phyloP scores from a whole-genome alignment of 1,284 basidiomycete species.

The Ganoderma sinense region DNA sequence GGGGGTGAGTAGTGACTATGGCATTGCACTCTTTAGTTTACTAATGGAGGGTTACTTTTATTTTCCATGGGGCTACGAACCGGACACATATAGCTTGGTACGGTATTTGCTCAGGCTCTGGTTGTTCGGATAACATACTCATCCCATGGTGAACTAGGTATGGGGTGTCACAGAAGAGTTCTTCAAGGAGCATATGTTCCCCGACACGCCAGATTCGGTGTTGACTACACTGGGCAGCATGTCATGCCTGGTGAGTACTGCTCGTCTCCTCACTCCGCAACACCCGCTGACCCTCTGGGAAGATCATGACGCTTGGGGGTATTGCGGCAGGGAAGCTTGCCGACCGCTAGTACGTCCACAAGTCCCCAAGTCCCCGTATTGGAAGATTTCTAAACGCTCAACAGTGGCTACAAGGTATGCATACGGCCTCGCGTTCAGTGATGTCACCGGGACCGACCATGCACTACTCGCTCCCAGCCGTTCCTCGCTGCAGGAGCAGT shows the following conservation, averaged over 20 bases:
- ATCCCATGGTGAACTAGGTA: constrained; percentile 21
- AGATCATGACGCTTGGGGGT: constrained; percentile 36
- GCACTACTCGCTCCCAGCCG: constrained; percentile 20
- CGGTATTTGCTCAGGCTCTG: background rate
- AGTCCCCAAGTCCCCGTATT: background rate
- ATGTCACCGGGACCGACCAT: background rate
- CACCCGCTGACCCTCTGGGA: background rate
- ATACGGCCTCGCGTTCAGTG: background rate
- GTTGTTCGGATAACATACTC: no score
- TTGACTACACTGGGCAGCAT: constrained; percentile 35
- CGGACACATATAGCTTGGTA: constrained; percentile 18
- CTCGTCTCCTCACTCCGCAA: no score
- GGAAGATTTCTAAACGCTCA: background rate
- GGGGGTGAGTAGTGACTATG: constrained; percentile 37
- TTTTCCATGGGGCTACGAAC: background rate
- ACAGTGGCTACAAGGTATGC: constrained; percentile 32
- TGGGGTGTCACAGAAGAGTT: constrained; percentile 39
- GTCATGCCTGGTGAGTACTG: constrained; percentile 32
- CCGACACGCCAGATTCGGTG: constrained; percentile 29
- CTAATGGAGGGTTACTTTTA: background rate
- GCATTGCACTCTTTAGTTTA: background rate
- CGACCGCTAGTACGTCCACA: constrained; percentile 36
- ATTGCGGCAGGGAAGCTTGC: constrained; percentile 37
- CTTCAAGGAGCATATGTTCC: constrained; percentile 33
- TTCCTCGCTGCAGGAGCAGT: constrained; percentile 33